Evolutionary conservation across 106 monocot species (phyloP), one percentile per base, ranked within the genome.

Genomic region (Dendrobium nobile): DNA sequence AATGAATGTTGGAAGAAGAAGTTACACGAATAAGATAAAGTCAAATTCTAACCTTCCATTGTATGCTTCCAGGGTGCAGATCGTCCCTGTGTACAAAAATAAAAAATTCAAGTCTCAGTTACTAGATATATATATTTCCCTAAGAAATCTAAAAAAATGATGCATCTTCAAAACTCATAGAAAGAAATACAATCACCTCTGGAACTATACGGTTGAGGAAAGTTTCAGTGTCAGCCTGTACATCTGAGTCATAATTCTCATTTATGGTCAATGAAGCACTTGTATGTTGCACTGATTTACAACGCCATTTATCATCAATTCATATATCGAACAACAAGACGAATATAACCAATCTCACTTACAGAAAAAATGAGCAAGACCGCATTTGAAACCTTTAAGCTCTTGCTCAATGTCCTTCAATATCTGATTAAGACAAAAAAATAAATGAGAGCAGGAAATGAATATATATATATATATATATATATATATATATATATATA

Each of bases 41-140:
- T 43, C 42, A 74, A 81, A 9, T 51, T 79, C 75, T 77, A 54
- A 95, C 98, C 98, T 93, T 99, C 98, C 22, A 99, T 67, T 51
- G 98, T 99, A 78, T 99, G 95, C 82, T 85, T 92, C 98, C 98
- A 99, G 41, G 98, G 98, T 81, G 98, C 98, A 85, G 95, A 93
- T 61, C 81, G 86, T 19, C 98, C 98, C 98, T 99, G 83, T 82
- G 80, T 79, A 58, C 79, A 73, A 15, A 72, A 59, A 79, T 47
- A 2, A 37, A 79, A 72, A 3, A 81, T 5, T 61, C n/a, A 11
- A 74, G 42, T n/a, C 7, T 6, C 40, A 43, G 5, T 74, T 18
- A 41, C 20, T 43, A 20, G 3, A 18, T 43, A 4, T 42, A 43
- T 20, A n/a, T n/a, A 43, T 18, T 74, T 20, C 40, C 17, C 17